These are phyloP conservation scores for Truncatella angustata DNA, from an alignment of 2,329 filamentous ascomycete species.

Conservation along the genomic window DNA sequence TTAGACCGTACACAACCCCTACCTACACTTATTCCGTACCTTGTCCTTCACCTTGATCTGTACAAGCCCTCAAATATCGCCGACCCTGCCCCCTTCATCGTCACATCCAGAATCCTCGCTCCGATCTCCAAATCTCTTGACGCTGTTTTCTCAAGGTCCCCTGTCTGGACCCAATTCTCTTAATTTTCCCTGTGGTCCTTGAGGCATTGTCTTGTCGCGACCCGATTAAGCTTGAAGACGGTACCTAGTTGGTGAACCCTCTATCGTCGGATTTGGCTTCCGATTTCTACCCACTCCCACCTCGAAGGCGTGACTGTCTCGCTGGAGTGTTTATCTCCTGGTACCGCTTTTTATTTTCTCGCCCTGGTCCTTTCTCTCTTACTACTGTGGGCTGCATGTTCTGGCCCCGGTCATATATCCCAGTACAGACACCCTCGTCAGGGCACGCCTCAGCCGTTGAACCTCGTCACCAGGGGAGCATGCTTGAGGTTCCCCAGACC, in stretches of 20 bases:
- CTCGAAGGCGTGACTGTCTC: conserved; percentile 26
- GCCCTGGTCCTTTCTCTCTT: conserved; percentile 19
- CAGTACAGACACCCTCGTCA: conserved; percentile 24
- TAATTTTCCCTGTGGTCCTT: conserved; percentile 17
- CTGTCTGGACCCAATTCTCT: conserved; percentile 20
- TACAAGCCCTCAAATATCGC: conserved; percentile 31
- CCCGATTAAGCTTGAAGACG: conserved; percentile 26
- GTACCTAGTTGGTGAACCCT: conserved; percentile 35
- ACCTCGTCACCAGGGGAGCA: conserved; percentile 41
- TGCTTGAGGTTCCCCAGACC: conserved; percentile 40
- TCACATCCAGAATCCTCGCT: conserved; percentile 27
- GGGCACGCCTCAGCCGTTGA: conserved; percentile 30
- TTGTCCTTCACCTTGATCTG: conserved; percentile 15
- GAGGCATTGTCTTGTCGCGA: conserved; percentile 21
- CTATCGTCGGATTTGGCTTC: conserved; percentile 36
- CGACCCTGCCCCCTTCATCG: conserved; percentile 28
- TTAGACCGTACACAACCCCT: conserved; percentile 26
- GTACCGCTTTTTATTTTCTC: conserved; percentile 27
- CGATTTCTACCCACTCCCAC: conserved; percentile 30
- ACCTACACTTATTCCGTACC: conserved; percentile 26
- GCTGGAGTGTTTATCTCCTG: conserved; percentile 29
- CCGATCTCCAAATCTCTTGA: conserved; percentile 28
- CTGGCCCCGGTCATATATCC: conserved; percentile 29
- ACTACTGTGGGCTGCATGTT: conserved; percentile 19
- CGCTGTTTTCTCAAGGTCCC: conserved; percentile 22